Base-by-base conservation (phyloP, 495 filamentous ascomycete species). In the Tricharina praecox region DNA sequence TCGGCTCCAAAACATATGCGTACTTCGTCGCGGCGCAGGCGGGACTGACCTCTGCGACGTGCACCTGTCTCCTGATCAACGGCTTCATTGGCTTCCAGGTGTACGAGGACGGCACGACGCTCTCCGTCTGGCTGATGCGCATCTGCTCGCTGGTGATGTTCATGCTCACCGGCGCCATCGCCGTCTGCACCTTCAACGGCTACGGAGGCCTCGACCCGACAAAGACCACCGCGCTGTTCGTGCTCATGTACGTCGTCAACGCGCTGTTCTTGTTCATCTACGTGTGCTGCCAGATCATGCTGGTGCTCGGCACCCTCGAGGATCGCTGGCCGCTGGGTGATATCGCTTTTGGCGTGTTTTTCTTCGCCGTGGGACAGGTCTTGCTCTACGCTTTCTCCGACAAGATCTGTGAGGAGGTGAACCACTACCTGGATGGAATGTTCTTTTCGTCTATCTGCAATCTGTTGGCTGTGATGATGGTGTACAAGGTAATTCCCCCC, bases 31-130 rank as follows among this genome's bases (percentile, higher is more conserved):
- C 88, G 23, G 78, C 79, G 11, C 90, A 99, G 60, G 76, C 76
- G 51, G 90, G 92, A n/a, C 70, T 99, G 49, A 68, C 77, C n/a
- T 93, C 85, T 15, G 85, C 90, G 9, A 68, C 90, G 16, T 82
- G 85, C 62, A 87, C 82, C 8, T 92, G 81, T 64, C 70, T 99
- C 33, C 67, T 96, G 47, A 82, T 99, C 70, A 96, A 96, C 63
- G 90, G 92, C 23, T 99, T 99, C 61, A 88, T 99, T 33, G 90
- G 90, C 28, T 99, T 96, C 67, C 92, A 96, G 66, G 73, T 99
- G 3, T 99, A 96, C 63, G 90, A 99, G 64, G 90, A 99, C 62
- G 90, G 90, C n/a, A 99, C 90, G 1, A 78, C 79, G 5, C 71
- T 95, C 28, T 95, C 88, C 0, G 77, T 99, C 23, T 99, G 88